Percentiles rank a stretch among this genome's conserved stretches.
phyloP scores from a whole-genome alignment of 2,329 filamentous ascomycete species.

The Penicillium sp. region DNA sequence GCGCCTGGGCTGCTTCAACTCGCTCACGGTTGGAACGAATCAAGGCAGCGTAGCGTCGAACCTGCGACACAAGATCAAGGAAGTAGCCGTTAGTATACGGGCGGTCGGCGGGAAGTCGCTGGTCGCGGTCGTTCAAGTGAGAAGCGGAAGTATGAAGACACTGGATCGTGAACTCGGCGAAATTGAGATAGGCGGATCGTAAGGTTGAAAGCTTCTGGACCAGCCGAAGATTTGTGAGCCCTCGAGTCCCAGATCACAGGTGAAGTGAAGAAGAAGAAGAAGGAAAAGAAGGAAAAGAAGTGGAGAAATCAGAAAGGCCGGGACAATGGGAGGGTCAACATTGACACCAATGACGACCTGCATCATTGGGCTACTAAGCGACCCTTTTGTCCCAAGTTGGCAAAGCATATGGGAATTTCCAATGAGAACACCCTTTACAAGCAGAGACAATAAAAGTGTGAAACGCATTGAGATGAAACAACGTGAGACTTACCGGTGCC shows the following conservation, averaged over 20 bases:
- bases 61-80: conserved; percentile 92
- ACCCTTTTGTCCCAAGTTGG: not conserved
- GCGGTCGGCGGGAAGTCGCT: conserved; percentile 77
- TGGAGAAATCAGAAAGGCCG: not conserved
- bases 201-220: conserved; percentile 69
- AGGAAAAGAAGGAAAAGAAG: not conserved
- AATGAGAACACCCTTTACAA: not conserved
- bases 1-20: conserved; percentile 54
- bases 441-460: not conserved
- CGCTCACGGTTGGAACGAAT: conserved; percentile 72
- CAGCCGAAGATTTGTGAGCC: not conserved
- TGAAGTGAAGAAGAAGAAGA: not conserved
- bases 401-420: not conserved
- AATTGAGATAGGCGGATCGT: conserved; percentile 76
- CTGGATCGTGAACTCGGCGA: conserved; percentile 85
- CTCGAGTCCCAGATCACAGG: not conserved
- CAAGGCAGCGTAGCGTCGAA: conserved; percentile 82
- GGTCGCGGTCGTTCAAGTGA: conserved; percentile 80
- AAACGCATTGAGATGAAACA: not conserved
- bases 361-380: not conserved
- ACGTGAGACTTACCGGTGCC: conserved; percentile 75
- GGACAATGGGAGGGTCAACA: not conserved
- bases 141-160: conserved; percentile 88
- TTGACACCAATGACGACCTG: not conserved
- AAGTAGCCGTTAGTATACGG: conserved; percentile 97